Base-by-base conservation (phyloP, 257 asterid genomes). In the Nicotiana tomentosiformis region DNA sequence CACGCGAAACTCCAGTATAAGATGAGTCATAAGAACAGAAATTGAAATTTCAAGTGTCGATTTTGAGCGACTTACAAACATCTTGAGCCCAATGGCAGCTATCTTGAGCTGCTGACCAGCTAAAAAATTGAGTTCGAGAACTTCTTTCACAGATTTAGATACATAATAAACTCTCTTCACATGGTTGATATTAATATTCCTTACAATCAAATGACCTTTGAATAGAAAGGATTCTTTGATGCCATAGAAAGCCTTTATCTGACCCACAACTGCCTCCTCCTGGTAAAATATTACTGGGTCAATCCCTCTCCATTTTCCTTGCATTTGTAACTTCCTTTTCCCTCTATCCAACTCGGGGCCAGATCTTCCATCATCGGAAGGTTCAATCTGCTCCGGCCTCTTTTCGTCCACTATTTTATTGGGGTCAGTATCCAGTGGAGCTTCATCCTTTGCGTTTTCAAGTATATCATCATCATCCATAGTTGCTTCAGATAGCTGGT, bases 71-170 rank as follows among this genome's bases (percentile, higher is more conserved):
- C 99, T 91, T 90, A 95, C 99, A 91, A 95, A 95, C 95, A 96
- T 94, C 93, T 96, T 96, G 80, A 96, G 89, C 77, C 98, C 99
- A 85, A 94, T 96, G 7, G 99, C 88, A 88, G 99, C 97, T 66
- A 96, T 96, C 93, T 96, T 96, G 43, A 96, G 98, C 84, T 90
- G 97, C 92, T 94, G 95, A 81, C 98, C 98, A 23, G 92, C 84
- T 33, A 84, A 86, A 77, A 93, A 85, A 91, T 96, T 96, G 90
- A 96, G 89, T 82, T 93, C 91, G 61, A 94, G 97, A 86, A 90
- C 92, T 69, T 91, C 93, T 87, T 96, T 94, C 85, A 96, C 98
- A 76, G 97, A 90, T 81, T 87, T 84, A 7, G 99, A 92, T 57
- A 94, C 80, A 81, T 96, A 93, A 83, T 96, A 96, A 77, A 96